Evolutionary conservation across 805 yeast genomes (phyloP), one percentile per base, ranked within the genome.

Genomic region (Saccharomycopsis olivae): DNA sequence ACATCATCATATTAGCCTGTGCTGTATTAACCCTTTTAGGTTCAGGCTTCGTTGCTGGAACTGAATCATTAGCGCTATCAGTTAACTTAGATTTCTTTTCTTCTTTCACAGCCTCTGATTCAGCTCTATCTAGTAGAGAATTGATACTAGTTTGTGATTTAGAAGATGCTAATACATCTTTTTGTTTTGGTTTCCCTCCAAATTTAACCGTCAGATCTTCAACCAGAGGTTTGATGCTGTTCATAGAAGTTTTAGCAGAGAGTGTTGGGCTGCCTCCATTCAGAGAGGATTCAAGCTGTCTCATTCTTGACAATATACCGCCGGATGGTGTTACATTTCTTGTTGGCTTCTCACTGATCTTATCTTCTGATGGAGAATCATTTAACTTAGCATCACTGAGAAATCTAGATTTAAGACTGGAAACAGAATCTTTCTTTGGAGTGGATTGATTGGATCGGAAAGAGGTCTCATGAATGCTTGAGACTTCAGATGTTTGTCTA

Each of bases 291-390:
- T 54, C 61, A 40, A 52, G 54, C 35, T 55, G 60, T 48, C 46
- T 57, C 35, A 56, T 56, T 38, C 53, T 52, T 3, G 58, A 54
- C 27, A 59, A 44, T 11, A 59, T 56, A 35, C 52, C 53, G 5
- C 43, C 40, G 11, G 39, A 29, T 5, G 43, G 39, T 11, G 42
- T 42, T 15, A 38, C 34, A 39, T 21, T 38, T 21, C 42, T 33
- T 6, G 29, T n/a, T 11, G 27, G 10, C 17, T 13, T 21, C 13
- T 16, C 17, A 20, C 18, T 33, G 17, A n/a, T 18, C 19, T 23
- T 23, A n/a, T n/a, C n/a, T 16, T 20, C 35, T n/a, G 5, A 5
- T 9, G 24, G 16, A 6, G 28, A 16, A 10, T 17, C 36, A 6
- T 13, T 11, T 5, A 16, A 3, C 4, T 19, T 17, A n/a, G 14